Base-by-base conservation (phyloP, 2,329 filamentous ascomycete species). In the Clathrospora elynae region DNA sequence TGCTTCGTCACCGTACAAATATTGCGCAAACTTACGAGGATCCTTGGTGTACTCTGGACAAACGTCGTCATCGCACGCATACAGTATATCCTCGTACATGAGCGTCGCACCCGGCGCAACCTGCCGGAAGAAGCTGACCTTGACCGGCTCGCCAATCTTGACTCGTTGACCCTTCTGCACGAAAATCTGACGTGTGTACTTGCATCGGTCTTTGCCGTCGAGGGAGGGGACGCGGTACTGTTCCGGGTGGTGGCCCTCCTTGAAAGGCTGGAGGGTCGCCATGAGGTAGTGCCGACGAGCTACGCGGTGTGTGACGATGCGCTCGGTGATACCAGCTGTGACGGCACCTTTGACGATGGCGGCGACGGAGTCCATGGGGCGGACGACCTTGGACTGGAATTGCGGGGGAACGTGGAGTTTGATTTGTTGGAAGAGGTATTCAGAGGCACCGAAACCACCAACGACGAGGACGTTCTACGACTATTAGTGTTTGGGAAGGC, bases 381-480 rank as follows among this genome's bases (percentile, higher is more conserved):
- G 86, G 28, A 99, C 92, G 33, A 97, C 93, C 81, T 97, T 97
- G 70, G 89, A 87, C 76, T 97, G 92, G 79, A 96, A 99, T 71
- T 97, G 93, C 7, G 93, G 93, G 24, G 93, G 93, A 2, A 99
- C 93, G 68, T 97, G 93, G 31, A 97, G 85, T 74, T 96, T 96
- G 78, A 99, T 97, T 73, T 99, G 93, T 73, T 97, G 92, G 83
- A 97, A 99, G 47, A 99, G 86, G 70, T 97, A 97, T 74, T 99
- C 93, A 6, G 92, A 97, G 19, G 92, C 93, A 75, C 93, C 93
- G 68, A 99, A 99, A 59, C 93, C 93, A 79, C 93, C 93, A 7
- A 99, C 93, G 6, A 99, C 91, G 49, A 99, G 78, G 39, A 99
- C 93, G 69, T 96, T 97, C 79, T 85, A 54, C 3, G 5, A 10